A percentile compares a stretch with the other conserved stretches of the same genome.
Conservation (phyloP, 306 rosid genomes). For the Rubus idaeus region DNA sequence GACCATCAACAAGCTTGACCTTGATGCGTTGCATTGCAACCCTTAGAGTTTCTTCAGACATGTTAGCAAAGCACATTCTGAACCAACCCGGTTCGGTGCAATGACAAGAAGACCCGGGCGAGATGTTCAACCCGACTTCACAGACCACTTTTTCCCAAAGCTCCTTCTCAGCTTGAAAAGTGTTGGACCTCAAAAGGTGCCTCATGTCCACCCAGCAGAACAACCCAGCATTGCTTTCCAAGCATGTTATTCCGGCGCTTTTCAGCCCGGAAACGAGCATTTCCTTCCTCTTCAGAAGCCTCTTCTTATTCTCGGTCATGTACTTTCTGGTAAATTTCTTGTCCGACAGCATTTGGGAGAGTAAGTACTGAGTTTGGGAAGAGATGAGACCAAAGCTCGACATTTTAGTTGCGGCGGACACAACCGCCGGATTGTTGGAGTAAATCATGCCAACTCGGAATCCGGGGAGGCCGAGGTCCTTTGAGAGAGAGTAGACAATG, state of each 20-base stretch:
- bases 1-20: constrained; percentile 31
- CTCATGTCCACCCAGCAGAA: constrained; percentile 95
- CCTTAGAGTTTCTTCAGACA: constrained; percentile 58
- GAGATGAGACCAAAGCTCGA: constrained; percentile 89
- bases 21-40: constrained; percentile 64
- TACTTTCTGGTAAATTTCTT: constrained; percentile 44
- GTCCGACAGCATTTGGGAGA: constrained; percentile 53
- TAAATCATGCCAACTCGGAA: constrained; percentile 83
- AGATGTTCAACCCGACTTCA: constrained; percentile 60
- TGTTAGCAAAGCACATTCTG: constrained; percentile 78
- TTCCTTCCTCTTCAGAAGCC: constrained; percentile 47
- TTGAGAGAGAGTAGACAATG: constrained; percentile 72
- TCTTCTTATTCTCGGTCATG: constrained; percentile 40
- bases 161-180: constrained; percentile 73
- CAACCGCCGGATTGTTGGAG: constrained; percentile 47
- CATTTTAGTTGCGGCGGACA: constrained; percentile 79
- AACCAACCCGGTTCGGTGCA: constrained; percentile 95
- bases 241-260: constrained; percentile 51
- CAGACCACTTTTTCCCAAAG: constrained; percentile 64
- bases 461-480: constrained; percentile 74
- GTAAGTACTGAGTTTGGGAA: constrained; percentile 67
- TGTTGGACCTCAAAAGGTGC: constrained; percentile 34
- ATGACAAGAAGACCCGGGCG: constrained; percentile 82
- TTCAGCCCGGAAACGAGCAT: constrained; percentile 49
- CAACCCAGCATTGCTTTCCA: constrained; percentile 72